phyloP scores from a whole-genome alignment of 805 yeast species.

The Ogataea chonburiensis region DNA sequence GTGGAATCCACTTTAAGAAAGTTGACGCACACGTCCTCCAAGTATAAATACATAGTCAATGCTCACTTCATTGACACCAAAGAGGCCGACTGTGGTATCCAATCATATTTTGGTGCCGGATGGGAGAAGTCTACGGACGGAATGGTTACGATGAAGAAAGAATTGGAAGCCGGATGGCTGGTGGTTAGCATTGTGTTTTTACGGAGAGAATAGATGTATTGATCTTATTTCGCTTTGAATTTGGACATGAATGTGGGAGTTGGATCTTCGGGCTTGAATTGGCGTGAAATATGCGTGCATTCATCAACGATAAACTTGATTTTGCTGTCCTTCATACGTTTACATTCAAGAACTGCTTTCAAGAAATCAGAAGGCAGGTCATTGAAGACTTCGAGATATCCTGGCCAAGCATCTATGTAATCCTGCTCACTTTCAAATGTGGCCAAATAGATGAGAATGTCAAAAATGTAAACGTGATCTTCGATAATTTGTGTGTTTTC shows the following conservation, averaged over 20 bases:
- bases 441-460: slow-evolving; percentile 57
- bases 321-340: slow-evolving; percentile 35
- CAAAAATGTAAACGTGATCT: slow-evolving; percentile 56
- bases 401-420: slow-evolving; percentile 40
- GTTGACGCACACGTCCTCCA: slow-evolving; percentile 46
- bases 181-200: slow-evolving; percentile 36
- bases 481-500: slow-evolving; percentile 37
- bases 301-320: slow-evolving; percentile 28
- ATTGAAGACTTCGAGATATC: slow-evolving; percentile 62
- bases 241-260: slow-evolving; percentile 23
- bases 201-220: slow-evolving; percentile 9
- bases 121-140: slow-evolving; percentile 64
- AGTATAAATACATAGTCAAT: slow-evolving; percentile 55
- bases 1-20: slow-evolving; percentile 9
- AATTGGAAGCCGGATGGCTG: slow-evolving; percentile 17
- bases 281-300: slow-evolving; percentile 19
- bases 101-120: slow-evolving; percentile 47
- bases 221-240: slow-evolving; percentile 10
- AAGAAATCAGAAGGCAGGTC: slow-evolving; percentile 76
- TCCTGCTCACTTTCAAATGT: slow-evolving; percentile 45
- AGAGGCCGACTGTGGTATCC: slow-evolving; percentile 30
- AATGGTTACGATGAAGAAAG: slow-evolving; percentile 37
- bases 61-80: slow-evolving; percentile 36
- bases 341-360: slow-evolving; percentile 55
- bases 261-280: slow-evolving; percentile 12